Conservation (phyloP, 2,329 filamentous ascomycete genomes). For the Ophiostoma fasciatum region DNA sequence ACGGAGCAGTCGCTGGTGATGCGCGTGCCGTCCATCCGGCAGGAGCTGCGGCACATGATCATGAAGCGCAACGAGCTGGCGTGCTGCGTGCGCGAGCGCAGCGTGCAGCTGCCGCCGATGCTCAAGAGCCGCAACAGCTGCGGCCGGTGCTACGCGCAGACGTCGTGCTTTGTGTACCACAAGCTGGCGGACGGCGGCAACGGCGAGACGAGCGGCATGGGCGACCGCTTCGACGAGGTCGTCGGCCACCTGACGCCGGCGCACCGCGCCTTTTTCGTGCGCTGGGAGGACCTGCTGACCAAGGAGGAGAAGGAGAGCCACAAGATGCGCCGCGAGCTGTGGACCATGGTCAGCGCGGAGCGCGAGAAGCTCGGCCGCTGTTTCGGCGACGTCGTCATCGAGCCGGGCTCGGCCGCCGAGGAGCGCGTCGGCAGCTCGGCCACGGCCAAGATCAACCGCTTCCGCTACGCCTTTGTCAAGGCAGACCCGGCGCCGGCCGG, state of each 20-base stretch:
- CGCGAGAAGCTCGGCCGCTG: constrained; percentile 80
- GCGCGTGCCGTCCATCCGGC: constrained; percentile 69
- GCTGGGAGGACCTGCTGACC: constrained; percentile 86
- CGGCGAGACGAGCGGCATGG: constrained; percentile 66
- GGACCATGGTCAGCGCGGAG: constrained; percentile 87
- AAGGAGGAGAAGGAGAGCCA: constrained; percentile 88
- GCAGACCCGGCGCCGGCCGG: constrained; percentile 34
- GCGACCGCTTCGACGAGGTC: constrained; percentile 67
- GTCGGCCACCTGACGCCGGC: constrained; percentile 60
- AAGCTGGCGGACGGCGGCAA: constrained; percentile 75
- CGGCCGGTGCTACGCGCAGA: constrained; percentile 78
- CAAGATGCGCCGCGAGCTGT: constrained; percentile 76
- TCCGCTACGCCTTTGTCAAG: constrained; percentile 73
- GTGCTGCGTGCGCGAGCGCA: constrained; percentile 67
- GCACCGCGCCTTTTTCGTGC: constrained; percentile 76
- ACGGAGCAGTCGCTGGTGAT: constrained; percentile 80
- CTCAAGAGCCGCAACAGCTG: constrained; percentile 70
- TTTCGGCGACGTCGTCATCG: constrained; percentile 75
- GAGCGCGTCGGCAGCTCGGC: constrained; percentile 52
- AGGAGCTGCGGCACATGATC: constrained; percentile 90
- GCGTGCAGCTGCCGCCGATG: constrained; percentile 71
- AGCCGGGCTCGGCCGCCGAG: constrained; percentile 58
- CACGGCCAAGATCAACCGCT: constrained; percentile 78
- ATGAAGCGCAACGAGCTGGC: constrained; percentile 88
- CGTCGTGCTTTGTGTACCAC: constrained; percentile 85